Base-by-base conservation (phyloP, 805 yeast genomes). In the Spencermartinsiella europaea region DNA sequence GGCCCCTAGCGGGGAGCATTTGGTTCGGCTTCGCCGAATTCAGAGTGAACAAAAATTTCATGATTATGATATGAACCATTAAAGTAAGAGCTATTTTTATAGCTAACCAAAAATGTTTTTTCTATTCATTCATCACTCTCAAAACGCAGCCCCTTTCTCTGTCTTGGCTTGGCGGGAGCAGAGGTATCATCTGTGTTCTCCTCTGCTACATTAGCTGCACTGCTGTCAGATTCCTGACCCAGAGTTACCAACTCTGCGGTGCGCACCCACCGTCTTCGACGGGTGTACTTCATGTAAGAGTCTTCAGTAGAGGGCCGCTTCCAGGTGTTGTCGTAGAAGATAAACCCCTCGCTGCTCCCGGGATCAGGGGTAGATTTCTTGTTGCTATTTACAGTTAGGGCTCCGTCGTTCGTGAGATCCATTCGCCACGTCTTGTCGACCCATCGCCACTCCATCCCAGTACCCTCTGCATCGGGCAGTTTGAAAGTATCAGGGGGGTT, bases 201-300 rank as follows among this genome's bases (percentile, higher is more conserved):
- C 19, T 22, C 33, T 21, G 20, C 33, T n/a, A 21, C 42, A n/a
- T 5, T 38, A 10, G 46, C 40, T 15, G 51, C 35, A 19, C 41
- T 10, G 10, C 43, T 38, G 15, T 46, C 38, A 21, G 28, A 38
- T 15, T 40, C 40, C 35, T 40, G 46, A 5, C 41, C 44, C 16
- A 44, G 41, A 10, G 50, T 45, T 15, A 52, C 51, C 28, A 57
- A 48, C 46, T 58, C 62, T 5, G 99, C 99, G 1, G 95, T 87
- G 53, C 99, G 77, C 14, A 91, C 78, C 99, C 99, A 91, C 62
- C 97, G 76, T 70, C 99, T 79, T 62, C 96, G 77, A 65, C 99
- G 78, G 3, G 98, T 91, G 61, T 89, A 91, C 64, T 88, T 89
- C 20, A 93, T 80, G 66, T 81, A 90, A 2, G 93, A 76, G 62